phyloP scores from a whole-genome alignment of 306 rosid genomes.

The Leucaena leucocephala region DNA sequence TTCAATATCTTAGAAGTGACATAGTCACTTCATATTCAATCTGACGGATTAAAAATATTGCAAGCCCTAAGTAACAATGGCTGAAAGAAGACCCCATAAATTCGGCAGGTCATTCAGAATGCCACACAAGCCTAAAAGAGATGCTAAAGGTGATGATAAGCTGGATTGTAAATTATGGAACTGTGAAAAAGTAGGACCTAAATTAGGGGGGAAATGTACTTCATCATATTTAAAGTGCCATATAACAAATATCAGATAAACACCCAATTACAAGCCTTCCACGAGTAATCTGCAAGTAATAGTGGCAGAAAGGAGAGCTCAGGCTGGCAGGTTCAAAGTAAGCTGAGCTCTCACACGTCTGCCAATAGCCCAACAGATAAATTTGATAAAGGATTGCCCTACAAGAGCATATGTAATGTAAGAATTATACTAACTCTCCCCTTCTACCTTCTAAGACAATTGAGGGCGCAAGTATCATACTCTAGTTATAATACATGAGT shows the following conservation, averaged over 20 bases:
- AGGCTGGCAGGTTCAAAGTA: not conserved
- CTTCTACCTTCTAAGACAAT: not conserved
- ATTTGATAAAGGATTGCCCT: not conserved
- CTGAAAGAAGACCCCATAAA: not conserved
- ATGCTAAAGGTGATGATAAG: not conserved
- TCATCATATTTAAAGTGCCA: not conserved
- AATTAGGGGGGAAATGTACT: not conserved
- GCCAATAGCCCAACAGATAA: not conserved
- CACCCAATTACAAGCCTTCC: not conserved
- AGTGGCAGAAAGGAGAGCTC: not conserved
- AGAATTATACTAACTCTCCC: not conserved
- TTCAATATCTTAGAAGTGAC: not conserved
- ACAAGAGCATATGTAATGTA: not conserved
- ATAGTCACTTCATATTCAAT: constrained; percentile 12
- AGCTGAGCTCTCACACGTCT: not conserved
- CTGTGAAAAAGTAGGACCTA: not conserved
- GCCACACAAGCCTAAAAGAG: not conserved
- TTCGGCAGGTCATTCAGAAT: constrained; percentile 7
- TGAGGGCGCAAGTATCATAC: not conserved
- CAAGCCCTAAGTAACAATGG: not conserved
- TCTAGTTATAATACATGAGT: not conserved
- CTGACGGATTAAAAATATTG: not conserved
- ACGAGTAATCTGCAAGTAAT: not conserved
- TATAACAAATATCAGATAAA: not conserved
- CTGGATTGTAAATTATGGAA: not conserved